These are phyloP conservation scores for Colletotrichum liaoningense DNA, from an alignment of 2,329 filamentous ascomycete species.

Conservation along the genomic window DNA sequence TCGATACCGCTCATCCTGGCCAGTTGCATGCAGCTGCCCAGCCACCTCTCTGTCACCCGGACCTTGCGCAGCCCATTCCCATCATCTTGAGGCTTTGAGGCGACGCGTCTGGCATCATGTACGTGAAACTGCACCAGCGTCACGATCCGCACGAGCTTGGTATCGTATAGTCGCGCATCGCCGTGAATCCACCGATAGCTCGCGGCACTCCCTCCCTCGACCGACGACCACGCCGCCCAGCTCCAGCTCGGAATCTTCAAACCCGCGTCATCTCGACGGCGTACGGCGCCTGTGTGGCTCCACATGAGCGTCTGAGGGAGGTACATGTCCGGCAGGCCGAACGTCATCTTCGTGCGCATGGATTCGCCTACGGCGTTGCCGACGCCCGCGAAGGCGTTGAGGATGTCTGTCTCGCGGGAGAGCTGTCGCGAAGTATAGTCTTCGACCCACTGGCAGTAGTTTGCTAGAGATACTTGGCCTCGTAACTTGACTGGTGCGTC, in stretches of 20 bases:
- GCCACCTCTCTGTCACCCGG: conserved; percentile 7
- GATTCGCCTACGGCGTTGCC: conserved; percentile 11
- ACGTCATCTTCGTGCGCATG: neutral
- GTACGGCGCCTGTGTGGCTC: conserved; percentile 3
- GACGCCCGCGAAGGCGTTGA: conserved; percentile 31
- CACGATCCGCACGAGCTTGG: conserved; percentile 15
- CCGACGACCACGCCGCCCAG: conserved; percentile 19
- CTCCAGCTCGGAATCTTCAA: conserved; percentile 17
- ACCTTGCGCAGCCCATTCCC: neutral
- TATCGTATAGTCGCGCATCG: neutral
- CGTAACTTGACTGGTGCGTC: conserved; percentile 1
- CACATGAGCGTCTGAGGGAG: conserved; percentile 22
- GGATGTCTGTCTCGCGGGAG: conserved; percentile 19
- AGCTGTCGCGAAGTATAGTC: conserved; percentile 49
- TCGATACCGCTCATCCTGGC: neutral
- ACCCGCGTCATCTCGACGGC: neutral
- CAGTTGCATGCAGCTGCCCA: neutral
- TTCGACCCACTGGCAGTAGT: conserved; percentile 53
- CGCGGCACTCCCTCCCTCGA: neutral
- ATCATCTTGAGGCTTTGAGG: neutral
- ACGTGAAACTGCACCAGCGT: conserved; percentile 4
- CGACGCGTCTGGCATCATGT: neutral
- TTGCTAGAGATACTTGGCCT: conserved; percentile 41
- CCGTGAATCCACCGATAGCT: conserved; percentile 6
- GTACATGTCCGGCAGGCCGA: conserved; percentile 5